Evolutionary conservation across 805 yeast genomes (phyloP).

Genomic region (Ogataea chonburiensis): DNA sequence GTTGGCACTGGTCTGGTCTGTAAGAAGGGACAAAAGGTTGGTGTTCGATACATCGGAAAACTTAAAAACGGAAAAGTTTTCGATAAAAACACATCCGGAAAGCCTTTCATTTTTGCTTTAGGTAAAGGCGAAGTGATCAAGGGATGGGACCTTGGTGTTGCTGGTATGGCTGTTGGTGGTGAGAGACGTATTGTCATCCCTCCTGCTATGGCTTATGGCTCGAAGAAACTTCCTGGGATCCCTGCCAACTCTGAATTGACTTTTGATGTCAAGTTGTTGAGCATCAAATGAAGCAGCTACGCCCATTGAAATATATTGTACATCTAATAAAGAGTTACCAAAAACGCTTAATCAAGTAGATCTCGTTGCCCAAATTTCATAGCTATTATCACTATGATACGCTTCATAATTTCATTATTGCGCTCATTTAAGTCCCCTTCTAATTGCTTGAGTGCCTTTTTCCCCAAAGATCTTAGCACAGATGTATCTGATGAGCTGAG

Average conservation of each 20-base stretch:
- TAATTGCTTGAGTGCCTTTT: slow-evolving; percentile 33
- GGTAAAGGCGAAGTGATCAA: slow-evolving; percentile 98
- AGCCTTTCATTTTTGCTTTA: slow-evolving; percentile 86
- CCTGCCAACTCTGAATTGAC: slow-evolving; percentile 97
- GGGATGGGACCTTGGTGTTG: slow-evolving; percentile 98
- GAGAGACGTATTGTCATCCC: slow-evolving; percentile 98
- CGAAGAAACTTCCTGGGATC: slow-evolving; percentile 90
- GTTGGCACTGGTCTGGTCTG: slow-evolving; percentile 86
- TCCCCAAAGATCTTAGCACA: slow-evolving; percentile 41
- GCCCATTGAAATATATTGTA: background rate
- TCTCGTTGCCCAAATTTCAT: slow-evolving; percentile 29
- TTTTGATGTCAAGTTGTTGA: slow-evolving; percentile 91
- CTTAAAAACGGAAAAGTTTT: slow-evolving; percentile 94
- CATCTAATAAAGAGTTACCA: background rate
- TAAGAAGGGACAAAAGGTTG: slow-evolving; percentile 85
- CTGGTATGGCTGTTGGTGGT: slow-evolving; percentile 98
- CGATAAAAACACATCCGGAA: slow-evolving; percentile 96
- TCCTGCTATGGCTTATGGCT: slow-evolving; percentile 95
- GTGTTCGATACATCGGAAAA: slow-evolving; percentile 97
- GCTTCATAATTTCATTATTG: slow-evolving; percentile 17
- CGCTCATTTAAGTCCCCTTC: slow-evolving; percentile 22
- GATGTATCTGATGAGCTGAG: slow-evolving; percentile 40
- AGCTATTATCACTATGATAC: slow-evolving; percentile 24
- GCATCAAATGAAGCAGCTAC: slow-evolving; percentile 68
- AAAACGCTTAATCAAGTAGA: slow-evolving; percentile 14